phyloP scores from a whole-genome alignment of 2,329 filamentous ascomycete genomes.

The Botryosphaeria dothidea region DNA sequence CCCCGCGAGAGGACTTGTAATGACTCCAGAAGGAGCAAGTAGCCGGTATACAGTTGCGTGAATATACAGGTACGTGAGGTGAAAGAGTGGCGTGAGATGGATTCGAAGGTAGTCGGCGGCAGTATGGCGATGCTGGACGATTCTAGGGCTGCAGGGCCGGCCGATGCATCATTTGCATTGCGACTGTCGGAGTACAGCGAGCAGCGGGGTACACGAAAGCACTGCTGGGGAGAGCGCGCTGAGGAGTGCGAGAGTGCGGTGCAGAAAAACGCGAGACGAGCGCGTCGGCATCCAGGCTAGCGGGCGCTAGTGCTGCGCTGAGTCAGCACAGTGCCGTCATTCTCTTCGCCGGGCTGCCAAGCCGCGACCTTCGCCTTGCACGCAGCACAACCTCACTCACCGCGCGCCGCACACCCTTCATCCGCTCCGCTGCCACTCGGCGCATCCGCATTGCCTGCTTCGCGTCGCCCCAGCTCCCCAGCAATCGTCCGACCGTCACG shows the following conservation, averaged over 20 bases:
- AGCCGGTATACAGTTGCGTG: slow-evolving; percentile 37
- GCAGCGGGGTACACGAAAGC: background rate
- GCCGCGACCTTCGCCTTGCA: background rate
- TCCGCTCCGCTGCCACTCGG: background rate
- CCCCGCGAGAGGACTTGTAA: slow-evolving; percentile 48
- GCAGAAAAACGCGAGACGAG: background rate
- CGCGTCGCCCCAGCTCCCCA: background rate
- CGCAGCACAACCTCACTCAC: background rate
- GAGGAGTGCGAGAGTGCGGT: background rate
- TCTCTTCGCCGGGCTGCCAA: slow-evolving; percentile 11
- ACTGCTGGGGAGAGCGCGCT: background rate
- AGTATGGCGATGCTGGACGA: background rate
- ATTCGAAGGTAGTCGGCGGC: background rate
- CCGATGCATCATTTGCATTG: background rate
- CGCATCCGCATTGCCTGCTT: background rate
- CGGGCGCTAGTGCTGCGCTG: background rate
- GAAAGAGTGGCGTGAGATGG: background rate
- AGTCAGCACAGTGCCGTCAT: slow-evolving; percentile 10
- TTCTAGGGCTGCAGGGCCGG: background rate
- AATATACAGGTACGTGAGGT: background rate
- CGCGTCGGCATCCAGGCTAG: background rate
- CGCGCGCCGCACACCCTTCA: background rate
- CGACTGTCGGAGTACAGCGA: background rate
- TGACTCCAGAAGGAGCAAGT: slow-evolving; percentile 44
- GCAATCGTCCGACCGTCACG: background rate